Percentiles rank a stretch among this genome's conserved stretches.
Evolutionary conservation across 2,329 filamentous ascomycete genomes (phyloP).

Genomic region (Tolypocladium paradoxum): DNA sequence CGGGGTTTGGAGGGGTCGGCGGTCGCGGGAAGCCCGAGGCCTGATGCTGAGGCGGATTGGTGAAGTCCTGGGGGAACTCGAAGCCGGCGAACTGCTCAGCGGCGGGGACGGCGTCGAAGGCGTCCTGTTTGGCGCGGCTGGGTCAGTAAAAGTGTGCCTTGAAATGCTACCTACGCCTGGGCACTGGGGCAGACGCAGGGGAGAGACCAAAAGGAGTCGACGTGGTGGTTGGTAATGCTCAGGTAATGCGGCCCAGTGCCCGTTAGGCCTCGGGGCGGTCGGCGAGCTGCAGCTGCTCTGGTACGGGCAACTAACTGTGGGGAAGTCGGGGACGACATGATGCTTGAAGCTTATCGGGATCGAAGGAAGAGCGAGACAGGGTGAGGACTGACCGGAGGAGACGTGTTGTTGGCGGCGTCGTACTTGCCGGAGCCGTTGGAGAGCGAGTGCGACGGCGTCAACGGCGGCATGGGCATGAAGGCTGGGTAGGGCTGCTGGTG

Average conservation of each 20-base stretch:
- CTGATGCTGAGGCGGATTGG: constrained; percentile 17
- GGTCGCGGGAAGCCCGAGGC: constrained; percentile 27
- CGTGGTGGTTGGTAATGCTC: constrained; percentile 19
- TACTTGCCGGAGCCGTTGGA: constrained; percentile 45
- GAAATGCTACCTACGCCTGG: not conserved
- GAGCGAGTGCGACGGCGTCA: constrained; percentile 45
- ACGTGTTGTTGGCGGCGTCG: constrained; percentile 28
- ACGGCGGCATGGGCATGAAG: constrained; percentile 41
- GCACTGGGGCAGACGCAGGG: not conserved
- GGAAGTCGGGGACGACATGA: not conserved
- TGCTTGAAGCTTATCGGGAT: not conserved
- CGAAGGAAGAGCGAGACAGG: not conserved
- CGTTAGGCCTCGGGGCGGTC: not conserved
- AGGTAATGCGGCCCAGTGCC: constrained; percentile 17
- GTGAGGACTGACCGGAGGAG: constrained; percentile 39
- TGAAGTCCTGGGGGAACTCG: constrained; percentile 30
- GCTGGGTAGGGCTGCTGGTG: constrained; percentile 36
- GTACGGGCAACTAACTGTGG: not conserved
- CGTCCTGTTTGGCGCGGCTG: constrained; percentile 30
- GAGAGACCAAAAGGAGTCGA: not conserved
- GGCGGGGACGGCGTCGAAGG: constrained; percentile 34
- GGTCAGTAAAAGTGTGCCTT: not conserved
- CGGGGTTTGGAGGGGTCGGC: constrained; percentile 40
- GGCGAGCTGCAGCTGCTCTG: not conserved
- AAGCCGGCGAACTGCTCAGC: constrained; percentile 38